Conservation (phyloP, 768 basidiomycete species). For the Mycena olivaceomarginata region DNA sequence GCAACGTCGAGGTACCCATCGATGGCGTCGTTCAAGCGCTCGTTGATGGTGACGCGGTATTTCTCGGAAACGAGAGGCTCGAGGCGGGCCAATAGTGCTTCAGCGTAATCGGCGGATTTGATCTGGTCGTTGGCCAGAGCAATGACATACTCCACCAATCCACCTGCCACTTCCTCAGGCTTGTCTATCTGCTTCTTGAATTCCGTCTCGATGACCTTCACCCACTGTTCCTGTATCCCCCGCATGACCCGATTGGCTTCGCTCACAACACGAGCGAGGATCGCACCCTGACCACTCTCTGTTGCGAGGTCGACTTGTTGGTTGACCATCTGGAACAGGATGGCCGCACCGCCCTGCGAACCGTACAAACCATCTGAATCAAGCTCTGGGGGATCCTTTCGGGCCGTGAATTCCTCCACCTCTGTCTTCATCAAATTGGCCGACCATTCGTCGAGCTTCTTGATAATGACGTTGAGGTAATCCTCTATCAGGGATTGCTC, state of each 20-base stretch:
- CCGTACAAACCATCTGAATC: conserved; percentile 94
- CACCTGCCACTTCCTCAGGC: conserved; percentile 90
- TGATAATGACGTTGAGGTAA: conserved; percentile 94
- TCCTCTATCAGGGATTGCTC: conserved; percentile 96
- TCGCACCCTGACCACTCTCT: conserved; percentile 96
- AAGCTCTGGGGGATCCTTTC: conserved; percentile 91
- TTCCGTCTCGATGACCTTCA: conserved; percentile 87
- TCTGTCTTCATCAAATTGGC: conserved; percentile 95
- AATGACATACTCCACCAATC: conserved; percentile 96
- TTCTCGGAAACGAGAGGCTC: conserved; percentile 96
- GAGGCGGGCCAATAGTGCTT: conserved; percentile 88
- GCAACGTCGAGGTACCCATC: conserved; percentile 99
- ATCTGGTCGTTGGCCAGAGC: conserved; percentile 98
- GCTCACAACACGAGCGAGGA: conserved; percentile 92
- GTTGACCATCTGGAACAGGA: conserved; percentile 98
- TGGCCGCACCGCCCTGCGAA: conserved; percentile 92
- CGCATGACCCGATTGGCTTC: conserved; percentile 95
- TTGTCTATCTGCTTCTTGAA: conserved; percentile 92
- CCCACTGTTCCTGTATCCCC: conserved; percentile 91
- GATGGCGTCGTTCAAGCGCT: conserved; percentile 95
- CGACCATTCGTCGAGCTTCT: conserved; percentile 98
- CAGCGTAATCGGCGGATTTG: conserved; percentile 95
- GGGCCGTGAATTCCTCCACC: conserved; percentile 86
- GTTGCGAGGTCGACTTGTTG: conserved; percentile 96
- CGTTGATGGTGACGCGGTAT: conserved; percentile 88